phyloP scores from a whole-genome alignment of 176 grass and related monocot species.

The Poa pratensis region DNA sequence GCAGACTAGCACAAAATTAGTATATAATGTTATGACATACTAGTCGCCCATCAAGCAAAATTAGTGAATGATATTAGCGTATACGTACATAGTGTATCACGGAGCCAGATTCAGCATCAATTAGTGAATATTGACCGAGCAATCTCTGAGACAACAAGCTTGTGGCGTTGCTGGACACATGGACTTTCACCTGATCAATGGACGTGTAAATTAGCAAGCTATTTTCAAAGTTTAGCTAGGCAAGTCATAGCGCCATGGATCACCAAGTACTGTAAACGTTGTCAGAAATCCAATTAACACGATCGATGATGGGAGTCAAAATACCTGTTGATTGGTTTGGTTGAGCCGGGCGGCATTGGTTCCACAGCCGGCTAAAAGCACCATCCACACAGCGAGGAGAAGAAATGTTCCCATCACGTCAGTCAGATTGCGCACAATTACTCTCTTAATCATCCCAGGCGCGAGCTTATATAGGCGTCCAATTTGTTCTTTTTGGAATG shows the following conservation, averaged over 20 bases:
- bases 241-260: neutral
- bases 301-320: neutral
- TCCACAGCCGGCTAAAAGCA: neutral
- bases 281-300: neutral
- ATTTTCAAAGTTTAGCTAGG: neutral
- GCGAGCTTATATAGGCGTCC: neutral
- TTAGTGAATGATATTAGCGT: no score
- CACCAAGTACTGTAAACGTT: neutral
- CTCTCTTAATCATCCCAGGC: neutral
- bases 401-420: neutral
- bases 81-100: neutral
- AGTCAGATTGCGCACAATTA: no score
- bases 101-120: slow-evolving; percentile 5
- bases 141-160: neutral
- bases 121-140: neutral
- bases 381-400: neutral
- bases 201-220: neutral
- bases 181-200: neutral
- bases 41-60: no score
- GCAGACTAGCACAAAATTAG: neutral
- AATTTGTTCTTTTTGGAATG: neutral
- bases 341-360: neutral
- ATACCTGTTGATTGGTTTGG: neutral
- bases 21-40: no score
- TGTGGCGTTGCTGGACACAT: neutral